Base-by-base conservation (phyloP, 805 yeast species). In the Saturnispora quitensis region DNA sequence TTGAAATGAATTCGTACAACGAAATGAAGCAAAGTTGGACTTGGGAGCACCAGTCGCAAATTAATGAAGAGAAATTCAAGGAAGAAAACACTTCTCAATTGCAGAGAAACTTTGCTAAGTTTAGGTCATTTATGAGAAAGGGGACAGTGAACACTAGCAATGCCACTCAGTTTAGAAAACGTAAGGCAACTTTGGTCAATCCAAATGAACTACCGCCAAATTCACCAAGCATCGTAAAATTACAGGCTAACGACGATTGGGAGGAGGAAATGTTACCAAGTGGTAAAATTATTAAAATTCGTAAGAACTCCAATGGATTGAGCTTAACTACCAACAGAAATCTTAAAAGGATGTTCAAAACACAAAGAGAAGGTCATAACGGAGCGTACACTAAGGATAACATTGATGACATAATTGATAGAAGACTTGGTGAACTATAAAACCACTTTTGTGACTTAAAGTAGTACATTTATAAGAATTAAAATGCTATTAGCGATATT, bases 1-100 rank as follows among this genome's bases (percentile, higher is more conserved):
- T 93, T 59, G 98, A 93, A 65, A 66, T 77, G 28, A 83, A 76
- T 42, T 84, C 97, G 0, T 83, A 74, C 60, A 73, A 73, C 27
- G 95, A 89, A 56, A 73, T 93, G 65, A 70, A 75, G 48, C 93
- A 86, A 63, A 84, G 95, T 2, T 86, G 95, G 95, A 75, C 76
- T 4, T 81, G 84, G 80, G 54, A 63, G 50, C 72, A 68, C 49
- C 69, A 68, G 40, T 64, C 69, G 5, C 61, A 58, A 36, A 40
- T 66, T 5, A 55, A 56, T 13, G 67, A 65, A 25, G 54, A 58
- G 25, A 60, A 62, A 15, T 51, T 58, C 20, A 60, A 60, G 10
- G 17, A 27, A 12, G 25, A 33, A 5, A 43, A 33, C 6, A 57
- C 58, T 53, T 44, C 63, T 1, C 12, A 43, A 7, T 27, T 58